phyloP scores from a whole-genome alignment of 2,329 filamentous ascomycete genomes.

The Neofusicoccum ribis region DNA sequence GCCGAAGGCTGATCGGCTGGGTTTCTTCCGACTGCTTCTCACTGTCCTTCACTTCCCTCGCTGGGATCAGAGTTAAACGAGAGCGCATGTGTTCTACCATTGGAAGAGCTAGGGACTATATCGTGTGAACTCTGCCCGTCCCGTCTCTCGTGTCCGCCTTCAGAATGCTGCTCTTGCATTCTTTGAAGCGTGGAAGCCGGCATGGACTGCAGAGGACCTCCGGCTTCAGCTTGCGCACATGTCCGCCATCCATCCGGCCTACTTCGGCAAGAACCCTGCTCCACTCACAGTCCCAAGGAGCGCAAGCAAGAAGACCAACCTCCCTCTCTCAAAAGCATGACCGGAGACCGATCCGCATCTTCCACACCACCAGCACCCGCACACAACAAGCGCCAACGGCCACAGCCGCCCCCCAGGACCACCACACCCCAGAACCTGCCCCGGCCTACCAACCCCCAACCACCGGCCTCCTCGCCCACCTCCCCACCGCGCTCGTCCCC shows the following conservation, averaged over 20 bases:
- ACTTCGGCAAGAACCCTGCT: neutral
- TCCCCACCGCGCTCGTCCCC: slow-evolving; percentile 71
- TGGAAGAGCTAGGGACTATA: neutral
- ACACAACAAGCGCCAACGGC: neutral
- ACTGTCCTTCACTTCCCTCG: neutral
- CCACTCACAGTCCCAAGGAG: neutral
- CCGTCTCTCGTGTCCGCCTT: neutral
- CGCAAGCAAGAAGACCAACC: neutral
- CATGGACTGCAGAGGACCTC: neutral
- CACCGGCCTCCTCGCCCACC: slow-evolving; percentile 66
- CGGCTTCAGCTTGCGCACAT: neutral
- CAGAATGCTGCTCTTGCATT: neutral
- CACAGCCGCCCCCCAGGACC: neutral
- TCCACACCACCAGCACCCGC: slow-evolving; percentile 1
- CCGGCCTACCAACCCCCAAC: slow-evolving; percentile 64
- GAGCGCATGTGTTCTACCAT: too few species aligned
- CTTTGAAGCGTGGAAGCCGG: neutral
- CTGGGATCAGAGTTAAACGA: neutral
- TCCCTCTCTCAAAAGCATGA: neutral
- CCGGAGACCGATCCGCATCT: neutral
- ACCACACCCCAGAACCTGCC: neutral
- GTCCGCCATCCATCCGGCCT: neutral
- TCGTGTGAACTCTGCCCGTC: neutral
- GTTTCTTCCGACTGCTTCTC: too few species aligned
- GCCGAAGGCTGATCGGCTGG: neutral